Conservation (phyloP, 2,329 filamentous ascomycete species). For the Fusarium euwallaceae region DNA sequence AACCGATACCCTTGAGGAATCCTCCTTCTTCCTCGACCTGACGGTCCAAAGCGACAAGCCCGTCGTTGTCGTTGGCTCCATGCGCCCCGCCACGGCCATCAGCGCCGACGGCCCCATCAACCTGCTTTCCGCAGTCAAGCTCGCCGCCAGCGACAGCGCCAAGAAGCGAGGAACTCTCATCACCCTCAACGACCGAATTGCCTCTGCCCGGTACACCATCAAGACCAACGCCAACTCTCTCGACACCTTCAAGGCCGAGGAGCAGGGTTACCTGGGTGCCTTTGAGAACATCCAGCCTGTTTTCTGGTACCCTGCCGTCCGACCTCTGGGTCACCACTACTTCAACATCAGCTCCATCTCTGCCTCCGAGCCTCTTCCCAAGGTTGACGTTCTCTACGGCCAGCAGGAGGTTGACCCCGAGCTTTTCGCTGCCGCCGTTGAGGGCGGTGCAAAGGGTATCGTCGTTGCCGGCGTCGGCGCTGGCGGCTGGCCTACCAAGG, state of each 20-base stretch:
- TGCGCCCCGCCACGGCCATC: constrained; percentile 72
- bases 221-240: constrained; percentile 73
- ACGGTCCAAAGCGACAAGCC: constrained; percentile 69
- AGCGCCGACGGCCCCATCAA: constrained; percentile 74
- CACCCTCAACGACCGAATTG: constrained; percentile 72
- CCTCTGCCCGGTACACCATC: constrained; percentile 65
- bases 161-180: constrained; percentile 67
- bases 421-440: constrained; percentile 61
- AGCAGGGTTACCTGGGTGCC: constrained; percentile 69
- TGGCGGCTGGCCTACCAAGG: constrained; percentile 60
- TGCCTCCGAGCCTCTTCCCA: constrained; percentile 56
- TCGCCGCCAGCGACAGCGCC: constrained; percentile 62
- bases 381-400: constrained; percentile 68
- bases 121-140: constrained; percentile 68
- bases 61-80: constrained; percentile 70
- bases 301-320: constrained; percentile 68
- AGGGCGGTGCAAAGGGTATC: constrained; percentile 64
- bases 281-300: constrained; percentile 69
- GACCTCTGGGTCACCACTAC: constrained; percentile 59
- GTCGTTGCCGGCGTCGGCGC: constrained; percentile 68
- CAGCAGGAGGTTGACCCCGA: constrained; percentile 63
- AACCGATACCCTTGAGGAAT: constrained; percentile 74
- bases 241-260: constrained; percentile 70
- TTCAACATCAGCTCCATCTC: constrained; percentile 54
- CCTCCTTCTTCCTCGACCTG: constrained; percentile 71